Base-by-base conservation (phyloP, 2,329 filamentous ascomycete genomes). In the Torrubiella hemipterigena region DNA sequence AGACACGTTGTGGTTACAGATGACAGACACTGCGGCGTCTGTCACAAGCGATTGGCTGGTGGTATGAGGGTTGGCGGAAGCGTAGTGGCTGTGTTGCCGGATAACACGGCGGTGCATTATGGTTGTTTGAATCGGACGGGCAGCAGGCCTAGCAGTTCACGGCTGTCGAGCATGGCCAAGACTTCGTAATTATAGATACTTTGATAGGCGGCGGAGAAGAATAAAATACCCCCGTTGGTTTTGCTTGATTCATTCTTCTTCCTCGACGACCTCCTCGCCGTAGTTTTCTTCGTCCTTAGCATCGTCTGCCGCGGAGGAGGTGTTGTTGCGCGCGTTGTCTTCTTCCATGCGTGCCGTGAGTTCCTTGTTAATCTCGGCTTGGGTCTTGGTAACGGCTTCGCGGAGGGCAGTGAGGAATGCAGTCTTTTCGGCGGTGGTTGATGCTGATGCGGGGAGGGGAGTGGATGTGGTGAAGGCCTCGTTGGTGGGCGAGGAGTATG, bases 21-120 rank as follows among this genome's bases (percentile, higher is more conserved):
- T 46, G 89, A 96, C 49, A 67, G 84, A 31, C 79, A 94, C 33
- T 98, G 91, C 52, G 78, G 81, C 10, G 83, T 93, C 12, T 98
- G 91, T 52, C 81, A 94, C 55, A 96, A 95, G 65, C 67, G 91
- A 42, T 71, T 98, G 41, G 89, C 87, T 2, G 81, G 85, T 2
- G 54, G 54, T 49, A 95, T 95, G 66, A 65, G 91, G 38, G 73
- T 96, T 43, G 89, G 89, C 3, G 81, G 85, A 4, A 93, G 82
- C 52, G 91, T 94, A 13, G 81, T 96, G 37, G 79, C 87, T 24
- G 87, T 95, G 10, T 69, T 91, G 56, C 84, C 87, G 6, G 82
- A 93, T 59, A 85, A 77, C 51, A 69, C 66, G 17, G 81, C 86
- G 12, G 79, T 91, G 38, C 83, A 91, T 62, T 82, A 89, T 49